Evolutionary conservation across 306 rosid species (phyloP).

Genomic region (Malus orientalis): DNA sequence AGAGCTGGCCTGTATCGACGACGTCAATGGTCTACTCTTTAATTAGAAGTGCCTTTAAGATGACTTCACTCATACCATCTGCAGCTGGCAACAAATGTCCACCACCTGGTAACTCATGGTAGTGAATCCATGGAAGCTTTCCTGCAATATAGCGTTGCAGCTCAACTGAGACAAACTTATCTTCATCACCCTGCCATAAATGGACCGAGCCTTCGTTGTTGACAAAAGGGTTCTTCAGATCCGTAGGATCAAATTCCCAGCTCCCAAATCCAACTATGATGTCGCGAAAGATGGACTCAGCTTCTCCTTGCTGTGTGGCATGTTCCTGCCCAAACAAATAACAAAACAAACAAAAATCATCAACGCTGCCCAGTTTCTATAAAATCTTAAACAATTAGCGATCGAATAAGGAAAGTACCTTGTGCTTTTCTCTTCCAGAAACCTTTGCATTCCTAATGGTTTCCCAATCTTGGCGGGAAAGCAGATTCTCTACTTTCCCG

Average conservation of each 20-base stretch:
- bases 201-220: conserved; percentile 41
- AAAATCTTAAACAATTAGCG: background rate
- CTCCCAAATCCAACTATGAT: conserved; percentile 39
- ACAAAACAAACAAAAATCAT: background rate
- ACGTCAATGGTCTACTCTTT: conserved; percentile 1
- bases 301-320: conserved; percentile 44
- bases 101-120: conserved; percentile 56
- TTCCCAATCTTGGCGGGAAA: conserved; percentile 35
- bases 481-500: conserved; percentile 8
- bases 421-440: background rate
- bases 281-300: conserved; percentile 49
- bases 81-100: conserved; percentile 44
- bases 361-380: background rate
- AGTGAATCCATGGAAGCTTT: conserved; percentile 60
- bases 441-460: background rate
- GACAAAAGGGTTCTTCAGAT: conserved; percentile 44
- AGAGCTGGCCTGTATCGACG: background rate
- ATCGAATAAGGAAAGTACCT: conserved; percentile 14
- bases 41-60: conserved; percentile 26
- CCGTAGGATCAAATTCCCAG: conserved; percentile 56
- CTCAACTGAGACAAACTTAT: conserved; percentile 27
- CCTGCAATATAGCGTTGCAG: conserved; percentile 37
- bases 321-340: conserved; percentile 15
- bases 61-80: conserved; percentile 20
- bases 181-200: conserved; percentile 71